Evolutionary conservation across 768 basidiomycete species (phyloP).

Genomic region (Russula abietina): DNA sequence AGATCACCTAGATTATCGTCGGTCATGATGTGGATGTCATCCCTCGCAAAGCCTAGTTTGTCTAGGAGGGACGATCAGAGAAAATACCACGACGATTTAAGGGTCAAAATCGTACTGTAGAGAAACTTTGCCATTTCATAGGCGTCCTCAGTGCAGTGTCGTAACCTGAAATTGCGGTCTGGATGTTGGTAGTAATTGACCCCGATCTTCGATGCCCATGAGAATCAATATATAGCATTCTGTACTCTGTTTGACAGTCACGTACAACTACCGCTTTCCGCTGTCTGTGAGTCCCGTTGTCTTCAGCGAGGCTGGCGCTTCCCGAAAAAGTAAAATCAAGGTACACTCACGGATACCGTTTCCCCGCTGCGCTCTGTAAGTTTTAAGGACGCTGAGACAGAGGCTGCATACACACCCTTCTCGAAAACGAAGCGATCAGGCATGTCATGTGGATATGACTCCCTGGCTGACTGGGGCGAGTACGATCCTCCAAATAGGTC

Average conservation of each 20-base stretch:
- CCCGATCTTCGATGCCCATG: not conserved
- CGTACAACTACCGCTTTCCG: not conserved
- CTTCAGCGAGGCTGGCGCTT: no score
- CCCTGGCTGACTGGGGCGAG: no score
- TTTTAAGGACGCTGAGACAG: no score
- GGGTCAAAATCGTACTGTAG: not conserved
- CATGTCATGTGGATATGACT: no score
- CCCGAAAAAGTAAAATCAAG: not conserved
- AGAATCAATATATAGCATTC: not conserved
- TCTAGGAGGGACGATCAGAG: not conserved
- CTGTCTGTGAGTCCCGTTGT: not conserved
- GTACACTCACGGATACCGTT: not conserved
- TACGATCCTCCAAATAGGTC: no score
- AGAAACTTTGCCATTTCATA: not conserved
- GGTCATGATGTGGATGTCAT: not conserved
- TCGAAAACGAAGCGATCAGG: no score
- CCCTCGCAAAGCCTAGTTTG: not conserved
- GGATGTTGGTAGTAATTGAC: not conserved
- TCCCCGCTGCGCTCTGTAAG: no score
- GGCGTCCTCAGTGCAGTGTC: not conserved
- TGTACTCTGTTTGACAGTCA: not conserved
- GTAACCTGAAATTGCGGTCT: not conserved
- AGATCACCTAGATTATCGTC: not conserved
- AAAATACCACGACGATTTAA: no score
- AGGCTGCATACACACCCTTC: no score